Evolutionary conservation across 2,329 filamentous ascomycete genomes (phyloP), one percentile per base, ranked within the genome.

Genomic region (Ilyonectria mors-panacis): DNA sequence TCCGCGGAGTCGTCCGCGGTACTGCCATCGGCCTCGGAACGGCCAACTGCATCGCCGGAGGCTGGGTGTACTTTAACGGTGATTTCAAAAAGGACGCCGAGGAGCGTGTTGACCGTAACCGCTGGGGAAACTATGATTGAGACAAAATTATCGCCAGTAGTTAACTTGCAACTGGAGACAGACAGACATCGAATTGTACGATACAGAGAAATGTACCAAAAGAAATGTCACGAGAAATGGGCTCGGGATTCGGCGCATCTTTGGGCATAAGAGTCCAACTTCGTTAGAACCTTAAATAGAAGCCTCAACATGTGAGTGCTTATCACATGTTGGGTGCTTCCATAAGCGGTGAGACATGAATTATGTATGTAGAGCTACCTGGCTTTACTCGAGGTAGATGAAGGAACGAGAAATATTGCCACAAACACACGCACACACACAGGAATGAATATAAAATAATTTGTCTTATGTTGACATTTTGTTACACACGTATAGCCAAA

Each of bases 51-150:
- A 74, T 83, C 3, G 86, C 85, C 0, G 86, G 85, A 3, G 83
- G 83, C 2, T 87, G 84, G 79, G 85, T 85, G 2, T 90, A 89
- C 65, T 80, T 83, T 15, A 85, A 77, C 12, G 87, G 86, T 0
- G 82, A 88, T 69, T 82, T 86, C 45, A 81, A 84, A 68, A 79
- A 74, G 62, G 88, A 90, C 75, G 84, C 83, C 61, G 77, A 80
- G 71, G 84, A 84, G 71, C 81, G 88, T 63, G 74, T 75, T 65
- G 81, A 84, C 56, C 81, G 86, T 62, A 86, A 88, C 51, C 80
- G 86, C 35, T 90, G 88, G 88, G 85, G 79, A 8, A 63, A 70
- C 33, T 67, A 60, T 51, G 73, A 74, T n/a, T 67, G 51, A 64
- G n/a, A 26, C 13, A 9, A 10, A 56, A 47, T 39, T 23, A 21